Evolutionary conservation across 805 yeast genomes (phyloP).

Genomic region (Starmerella bombicola): DNA sequence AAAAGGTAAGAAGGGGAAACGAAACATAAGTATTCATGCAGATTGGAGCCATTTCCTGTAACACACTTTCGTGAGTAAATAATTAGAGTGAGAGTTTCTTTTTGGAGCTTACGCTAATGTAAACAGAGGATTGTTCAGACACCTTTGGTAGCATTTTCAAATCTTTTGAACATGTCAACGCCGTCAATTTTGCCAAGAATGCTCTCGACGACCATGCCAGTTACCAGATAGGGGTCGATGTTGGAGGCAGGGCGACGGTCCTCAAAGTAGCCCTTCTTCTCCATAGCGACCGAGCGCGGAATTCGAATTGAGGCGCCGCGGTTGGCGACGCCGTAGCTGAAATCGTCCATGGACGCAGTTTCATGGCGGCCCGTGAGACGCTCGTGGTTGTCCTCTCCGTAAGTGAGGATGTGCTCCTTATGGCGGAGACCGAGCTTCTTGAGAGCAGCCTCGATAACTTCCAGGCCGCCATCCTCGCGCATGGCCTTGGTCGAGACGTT

Average conservation of each 20-base stretch:
- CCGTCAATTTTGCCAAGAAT: slow-evolving; percentile 88
- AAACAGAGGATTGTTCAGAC: too few species aligned
- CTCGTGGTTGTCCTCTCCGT: slow-evolving; percentile 88
- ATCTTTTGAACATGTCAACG: slow-evolving; percentile 57
- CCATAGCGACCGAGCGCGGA: slow-evolving; percentile 97
- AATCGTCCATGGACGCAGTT: slow-evolving; percentile 84
- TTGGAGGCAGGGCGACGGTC: slow-evolving; percentile 99
- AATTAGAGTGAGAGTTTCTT: too few species aligned
- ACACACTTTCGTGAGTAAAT: too few species aligned
- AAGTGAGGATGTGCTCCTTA: slow-evolving; percentile 85
- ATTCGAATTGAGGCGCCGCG: slow-evolving; percentile 98
- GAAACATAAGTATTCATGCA: too few species aligned
- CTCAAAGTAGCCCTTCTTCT: slow-evolving; percentile 96
- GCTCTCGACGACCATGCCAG: slow-evolving; percentile 97
- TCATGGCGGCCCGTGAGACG: slow-evolving; percentile 98
- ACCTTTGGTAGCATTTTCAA: too few species aligned
- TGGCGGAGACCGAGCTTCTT: slow-evolving; percentile 92
- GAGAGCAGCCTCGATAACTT: slow-evolving; percentile 81
- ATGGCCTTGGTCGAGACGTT: slow-evolving; percentile 85
- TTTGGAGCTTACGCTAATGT: too few species aligned
- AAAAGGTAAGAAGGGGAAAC: too few species aligned
- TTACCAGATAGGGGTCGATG: slow-evolving; percentile 97
- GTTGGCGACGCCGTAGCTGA: slow-evolving; percentile 97
- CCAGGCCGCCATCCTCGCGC: slow-evolving; percentile 96
- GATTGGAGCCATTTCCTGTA: too few species aligned